Base-by-base conservation (phyloP, 2,329 filamentous ascomycete species). In the Cercospora berteroae region DNA sequence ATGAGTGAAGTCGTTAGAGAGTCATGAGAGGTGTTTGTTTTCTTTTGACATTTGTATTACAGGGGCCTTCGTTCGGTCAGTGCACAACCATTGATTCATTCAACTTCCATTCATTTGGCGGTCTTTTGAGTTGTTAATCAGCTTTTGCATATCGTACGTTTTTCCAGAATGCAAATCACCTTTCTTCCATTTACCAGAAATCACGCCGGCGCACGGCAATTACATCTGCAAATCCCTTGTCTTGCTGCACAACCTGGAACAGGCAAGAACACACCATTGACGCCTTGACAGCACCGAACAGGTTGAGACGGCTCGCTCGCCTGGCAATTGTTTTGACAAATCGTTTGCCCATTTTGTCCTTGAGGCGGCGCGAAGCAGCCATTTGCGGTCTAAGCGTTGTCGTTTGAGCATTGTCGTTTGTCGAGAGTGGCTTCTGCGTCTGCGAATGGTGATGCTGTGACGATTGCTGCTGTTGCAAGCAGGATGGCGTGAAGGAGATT, bases 361-460 rank as follows among this genome's bases (percentile, higher is more conserved):
- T 4, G 3, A 2, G 33, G 58, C 7, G 58, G 31, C 2, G 20
- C 5, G 33, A 60, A 42, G 36, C 58, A 44, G 2, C 58, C 58
- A 10, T 60, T 60, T 2, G 58, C 58, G 18, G 13, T 20, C 58
- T 20, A 60, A 5, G 18, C 23, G 7, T 60, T 42, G 8, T 60
- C 58, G 16, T 60, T 48, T 4, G 58, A 60, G 58, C 58, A 60
- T 60, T 60, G 58, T 60, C 58, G 18, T 7, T 59, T 59, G 8
- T 60, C 58, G 16, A 60, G 58, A 16, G 4, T 31, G 5, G 27
- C 33, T 8, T 39, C 56, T 42, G 31, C 29, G 2, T 59, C 33
- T 10, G 56, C 18, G 52, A 56, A 6, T n/a, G 52, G 52, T 2
- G 52, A 56, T 0, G 52, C 52, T 29, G 52, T 25, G n/a, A 27